Evolutionary conservation across 2,329 filamentous ascomycete genomes (phyloP).

Genomic region (Apiospora hydei): DNA sequence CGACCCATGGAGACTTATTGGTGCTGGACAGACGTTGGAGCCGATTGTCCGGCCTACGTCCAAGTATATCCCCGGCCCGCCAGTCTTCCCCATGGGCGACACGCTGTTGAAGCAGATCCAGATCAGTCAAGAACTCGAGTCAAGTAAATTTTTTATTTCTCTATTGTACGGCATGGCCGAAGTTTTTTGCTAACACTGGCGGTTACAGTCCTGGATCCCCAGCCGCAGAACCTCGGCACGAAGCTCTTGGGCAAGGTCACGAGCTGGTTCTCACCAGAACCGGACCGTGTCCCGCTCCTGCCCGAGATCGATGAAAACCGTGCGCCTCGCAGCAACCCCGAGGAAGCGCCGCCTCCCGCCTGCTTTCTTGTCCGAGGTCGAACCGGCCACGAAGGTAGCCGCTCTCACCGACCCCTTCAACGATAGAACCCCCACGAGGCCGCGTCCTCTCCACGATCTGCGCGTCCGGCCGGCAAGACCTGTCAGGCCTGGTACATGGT

Average conservation of each 20-base stretch:
- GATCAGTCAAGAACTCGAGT: slow-evolving; percentile 37
- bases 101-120: slow-evolving; percentile 44
- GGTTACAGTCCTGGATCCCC: slow-evolving; percentile 24
- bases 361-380: slow-evolving; percentile 31
- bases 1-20: not conserved
- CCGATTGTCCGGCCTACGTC: slow-evolving; percentile 33
- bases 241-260: slow-evolving; percentile 22
- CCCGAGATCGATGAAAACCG: slow-evolving; percentile 31
- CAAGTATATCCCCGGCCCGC: slow-evolving; percentile 40
- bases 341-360: slow-evolving; percentile 38
- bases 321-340: slow-evolving; percentile 37
- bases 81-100: slow-evolving; percentile 47
- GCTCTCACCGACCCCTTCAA: not conserved
- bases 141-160: slow-evolving; percentile 33
- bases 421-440: not conserved
- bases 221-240: not conserved
- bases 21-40: slow-evolving; percentile 23
- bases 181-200: not conserved
- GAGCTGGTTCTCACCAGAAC: slow-evolving; percentile 15
- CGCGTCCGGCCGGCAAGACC: not conserved
- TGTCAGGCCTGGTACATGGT: not conserved
- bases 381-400: slow-evolving; percentile 13
- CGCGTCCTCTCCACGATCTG: not conserved
- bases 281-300: slow-evolving; percentile 34
- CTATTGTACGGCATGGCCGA: not conserved